Evolutionary conservation across 176 grass and related monocot species (phyloP).

Genomic region (Lolium perenne): DNA sequence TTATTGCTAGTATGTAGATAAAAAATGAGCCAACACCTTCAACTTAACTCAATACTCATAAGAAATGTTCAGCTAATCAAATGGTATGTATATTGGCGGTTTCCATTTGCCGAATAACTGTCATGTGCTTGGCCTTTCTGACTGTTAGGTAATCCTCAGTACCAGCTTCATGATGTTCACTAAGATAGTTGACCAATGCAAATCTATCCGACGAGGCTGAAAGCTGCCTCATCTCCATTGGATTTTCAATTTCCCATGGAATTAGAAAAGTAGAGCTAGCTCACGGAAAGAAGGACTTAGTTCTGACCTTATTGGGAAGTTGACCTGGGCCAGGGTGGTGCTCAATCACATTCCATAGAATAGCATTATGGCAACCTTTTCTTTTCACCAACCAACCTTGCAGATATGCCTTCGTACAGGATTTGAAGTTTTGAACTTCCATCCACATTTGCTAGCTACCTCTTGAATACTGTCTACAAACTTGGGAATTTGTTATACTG

Average conservation of each 20-base stretch:
- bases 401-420: not conserved
- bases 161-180: not conserved
- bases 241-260: not conserved
- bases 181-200: conserved; percentile 13
- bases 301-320: conserved; percentile 27
- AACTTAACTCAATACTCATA: not conserved
- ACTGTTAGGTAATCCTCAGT: not conserved
- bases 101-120: not conserved
- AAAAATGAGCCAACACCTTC: not conserved
- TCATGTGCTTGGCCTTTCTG: not conserved
- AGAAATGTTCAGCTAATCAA: not conserved
- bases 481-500: not conserved
- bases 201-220: not conserved
- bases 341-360: not conserved
- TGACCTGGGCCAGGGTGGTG: conserved; percentile 6
- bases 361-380: not conserved
- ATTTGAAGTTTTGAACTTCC: not conserved
- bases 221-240: not conserved
- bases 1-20: not conserved
- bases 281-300: not conserved
- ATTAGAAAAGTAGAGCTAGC: not conserved
- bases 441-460: not conserved
- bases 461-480: not conserved
- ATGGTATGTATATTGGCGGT: not conserved
- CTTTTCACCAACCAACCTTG: conserved; percentile 7